Base-by-base conservation (phyloP, 1,284 basidiomycete species). In the Termitomyces sp. region DNA sequence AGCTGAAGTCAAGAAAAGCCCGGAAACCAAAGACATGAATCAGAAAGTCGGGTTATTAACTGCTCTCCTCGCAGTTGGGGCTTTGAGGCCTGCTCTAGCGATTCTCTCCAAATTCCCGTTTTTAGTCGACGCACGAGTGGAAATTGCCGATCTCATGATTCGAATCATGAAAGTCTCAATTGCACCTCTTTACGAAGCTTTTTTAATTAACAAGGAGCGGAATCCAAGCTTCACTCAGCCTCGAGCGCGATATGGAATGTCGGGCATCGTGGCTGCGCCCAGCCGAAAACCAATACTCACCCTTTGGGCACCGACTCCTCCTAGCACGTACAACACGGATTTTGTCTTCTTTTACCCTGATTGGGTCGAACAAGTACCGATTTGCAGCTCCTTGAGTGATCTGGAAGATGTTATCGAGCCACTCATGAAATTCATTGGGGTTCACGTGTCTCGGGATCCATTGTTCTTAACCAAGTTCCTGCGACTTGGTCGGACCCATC, bases 321-420 rank as follows among this genome's bases (percentile, higher is more conserved):
- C 90, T 0, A 78, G 82, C 58, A 92, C 91, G 12, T 78, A 73
- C 54, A 78, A 73, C 5, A 79, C 78, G 21, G 84, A 87, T 44
- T 94, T 90, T 64, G 82, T 90, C 8, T 98, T 93, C 77, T 98
- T 97, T 78, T 96, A 88, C 69, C 84, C 92, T 1, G 75, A 83
- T 49, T 97, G 94, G 94, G 68, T 70, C 13, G 82, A 89, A 47
- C 77, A 80, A 40, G 72, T 94, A 34, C 91, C 91, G 12, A 63
- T 82, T 26, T 89, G 88, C 65, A 72, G 74, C 1, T 75, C 76
- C 0, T 65, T 83, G 50, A 83, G 87, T 44, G 91, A 95, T 62
- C 68, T 94, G 26, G 75, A 81, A 53, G 78, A 87, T 64, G 79
- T 92, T 28, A 73, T 89, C 36, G 87, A 91, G 59, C 89, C 89